phyloP scores from a whole-genome alignment of 2,329 filamentous ascomycete species.

The Exophiala bonariae region DNA sequence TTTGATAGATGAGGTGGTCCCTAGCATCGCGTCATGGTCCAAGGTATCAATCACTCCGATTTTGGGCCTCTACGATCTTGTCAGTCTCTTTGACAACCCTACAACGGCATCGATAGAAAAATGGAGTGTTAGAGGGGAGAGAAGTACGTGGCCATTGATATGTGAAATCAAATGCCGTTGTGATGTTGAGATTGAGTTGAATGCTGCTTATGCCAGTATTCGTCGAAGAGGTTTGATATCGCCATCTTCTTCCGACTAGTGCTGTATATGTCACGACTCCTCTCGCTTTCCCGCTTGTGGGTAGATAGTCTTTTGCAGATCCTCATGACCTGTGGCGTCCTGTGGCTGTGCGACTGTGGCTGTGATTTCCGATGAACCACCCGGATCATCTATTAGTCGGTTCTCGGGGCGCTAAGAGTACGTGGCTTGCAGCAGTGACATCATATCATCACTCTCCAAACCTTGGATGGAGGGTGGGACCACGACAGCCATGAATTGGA shows the following conservation, averaged over 20 bases:
- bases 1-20: constrained; percentile 73
- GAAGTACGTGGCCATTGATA: constrained; percentile 87
- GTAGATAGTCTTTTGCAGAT: too few relatives aligned
- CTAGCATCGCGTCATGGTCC: constrained; percentile 88
- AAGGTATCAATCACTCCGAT: constrained; percentile 92
- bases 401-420: too few relatives aligned
- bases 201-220: constrained; percentile 79
- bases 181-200: constrained; percentile 83
- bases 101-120: constrained; percentile 74
- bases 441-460: constrained; percentile 2
- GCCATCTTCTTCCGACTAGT: too few relatives aligned
- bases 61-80: constrained; percentile 71
- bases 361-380: too few relatives aligned
- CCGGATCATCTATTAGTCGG: too few relatives aligned
- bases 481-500: too few relatives aligned
- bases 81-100: constrained; percentile 78
- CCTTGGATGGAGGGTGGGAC: background rate
- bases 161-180: constrained; percentile 78
- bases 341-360: too few relatives aligned
- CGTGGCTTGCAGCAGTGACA: constrained; percentile 1
- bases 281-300: too few relatives aligned
- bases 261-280: too few relatives aligned
- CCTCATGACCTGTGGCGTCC: too few relatives aligned
- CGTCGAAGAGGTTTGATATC: constrained; percentile 43
- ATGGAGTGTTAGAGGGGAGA: constrained; percentile 83